Percentiles rank a stretch among this genome's conserved stretches.
Evolutionary conservation across 2,329 filamentous ascomycete species (phyloP).

Genomic region (Colletotrichum tropicale): DNA sequence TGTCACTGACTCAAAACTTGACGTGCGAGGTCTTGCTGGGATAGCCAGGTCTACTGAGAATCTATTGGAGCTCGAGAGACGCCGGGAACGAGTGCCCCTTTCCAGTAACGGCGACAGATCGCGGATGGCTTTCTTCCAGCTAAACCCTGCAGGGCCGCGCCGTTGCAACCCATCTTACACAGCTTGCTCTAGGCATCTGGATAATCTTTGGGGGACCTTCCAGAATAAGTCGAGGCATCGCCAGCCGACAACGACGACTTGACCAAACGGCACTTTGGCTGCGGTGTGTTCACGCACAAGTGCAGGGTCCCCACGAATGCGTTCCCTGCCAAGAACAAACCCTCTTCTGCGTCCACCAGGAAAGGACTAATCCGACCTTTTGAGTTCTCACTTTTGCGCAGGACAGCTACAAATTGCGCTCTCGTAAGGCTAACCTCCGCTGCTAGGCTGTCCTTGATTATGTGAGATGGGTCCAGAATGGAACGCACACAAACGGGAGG

Average conservation of each 20-base stretch:
- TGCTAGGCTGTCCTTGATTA: neutral
- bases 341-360: neutral
- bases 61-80: neutral
- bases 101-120: neutral
- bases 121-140: neutral
- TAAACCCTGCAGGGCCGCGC: neutral
- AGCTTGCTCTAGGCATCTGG: neutral
- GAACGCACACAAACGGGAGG: neutral
- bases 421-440: neutral
- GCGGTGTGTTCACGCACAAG: neutral
- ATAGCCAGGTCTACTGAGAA: neutral
- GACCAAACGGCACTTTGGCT: neutral
- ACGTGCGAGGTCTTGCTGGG: neutral
- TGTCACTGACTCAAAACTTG: neutral
- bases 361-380: neutral
- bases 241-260: neutral
- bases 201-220: neutral
- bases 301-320: neutral
- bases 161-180: neutral
- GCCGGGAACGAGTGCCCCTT: neutral
- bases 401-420: neutral
- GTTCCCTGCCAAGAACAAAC: neutral
- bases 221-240: neutral
- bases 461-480: neutral
- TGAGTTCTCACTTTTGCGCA: neutral